Conservation (phyloP, 2,329 filamentous ascomycete species). For the Cladophialophora carrionii region DNA sequence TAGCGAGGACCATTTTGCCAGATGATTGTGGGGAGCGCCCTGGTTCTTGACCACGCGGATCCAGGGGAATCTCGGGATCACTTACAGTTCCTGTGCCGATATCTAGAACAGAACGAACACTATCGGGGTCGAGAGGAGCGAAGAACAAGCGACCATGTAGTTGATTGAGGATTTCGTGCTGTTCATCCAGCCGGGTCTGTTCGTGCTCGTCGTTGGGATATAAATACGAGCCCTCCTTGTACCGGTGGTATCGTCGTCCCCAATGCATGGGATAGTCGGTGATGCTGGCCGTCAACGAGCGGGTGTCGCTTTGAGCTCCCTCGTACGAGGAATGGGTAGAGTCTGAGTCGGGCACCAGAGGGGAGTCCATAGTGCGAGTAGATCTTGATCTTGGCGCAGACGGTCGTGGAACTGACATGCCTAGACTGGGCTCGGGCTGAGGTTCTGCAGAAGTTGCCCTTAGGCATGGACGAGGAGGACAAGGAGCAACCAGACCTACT, state of each 20-base stretch:
- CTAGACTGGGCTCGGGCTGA: not conserved
- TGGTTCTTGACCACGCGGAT: not conserved
- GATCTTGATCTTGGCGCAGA: slow-evolving; percentile 4
- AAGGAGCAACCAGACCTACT: not conserved
- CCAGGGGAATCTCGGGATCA: not conserved
- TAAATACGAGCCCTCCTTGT: slow-evolving; percentile 51
- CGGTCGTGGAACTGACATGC: slow-evolving; percentile 13
- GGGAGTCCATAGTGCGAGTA: slow-evolving; percentile 30
- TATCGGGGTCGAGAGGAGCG: slow-evolving; percentile 51
- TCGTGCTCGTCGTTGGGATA: slow-evolving; percentile 60
- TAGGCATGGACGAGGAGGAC: not conserved
- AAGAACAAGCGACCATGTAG: slow-evolving; percentile 52
- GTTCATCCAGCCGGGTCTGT: slow-evolving; percentile 59
- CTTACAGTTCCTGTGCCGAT: slow-evolving; percentile 64
- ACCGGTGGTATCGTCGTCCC: slow-evolving; percentile 51
- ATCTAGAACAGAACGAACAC: slow-evolving; percentile 56
- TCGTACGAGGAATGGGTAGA: slow-evolving; percentile 28
- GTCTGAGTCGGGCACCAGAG: slow-evolving; percentile 30
- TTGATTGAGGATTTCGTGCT: slow-evolving; percentile 59
- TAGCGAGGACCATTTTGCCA: not conserved
- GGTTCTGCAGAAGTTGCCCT: not conserved
- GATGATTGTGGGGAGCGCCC: not conserved
- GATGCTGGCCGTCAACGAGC: slow-evolving; percentile 50
- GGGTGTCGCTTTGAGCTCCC: slow-evolving; percentile 42
- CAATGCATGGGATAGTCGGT: slow-evolving; percentile 50